These are phyloP conservation scores for Chaetomidium leptoderma DNA, from an alignment of 495 filamentous ascomycete genomes.

Conservation along the genomic window DNA sequence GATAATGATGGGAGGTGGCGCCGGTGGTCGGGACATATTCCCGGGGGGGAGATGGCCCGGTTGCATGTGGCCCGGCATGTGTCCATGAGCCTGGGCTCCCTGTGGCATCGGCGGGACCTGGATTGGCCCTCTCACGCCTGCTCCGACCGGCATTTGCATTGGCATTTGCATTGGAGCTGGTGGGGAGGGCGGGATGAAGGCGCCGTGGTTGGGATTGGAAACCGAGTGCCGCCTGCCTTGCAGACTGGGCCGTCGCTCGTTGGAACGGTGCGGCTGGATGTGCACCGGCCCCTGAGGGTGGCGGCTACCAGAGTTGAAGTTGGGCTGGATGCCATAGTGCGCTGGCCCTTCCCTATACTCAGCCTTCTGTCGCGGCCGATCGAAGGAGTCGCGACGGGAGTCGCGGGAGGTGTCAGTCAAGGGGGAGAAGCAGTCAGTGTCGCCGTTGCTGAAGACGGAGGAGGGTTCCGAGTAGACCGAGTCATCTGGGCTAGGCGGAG, in stretches of 20 bases:
- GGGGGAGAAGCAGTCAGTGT: neutral
- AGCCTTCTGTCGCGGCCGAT: neutral
- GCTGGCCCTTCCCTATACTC: neutral
- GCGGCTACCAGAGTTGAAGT: neutral
- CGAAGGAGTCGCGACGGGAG: neutral
- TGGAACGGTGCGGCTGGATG: constrained; percentile 4
- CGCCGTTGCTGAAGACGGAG: constrained; percentile 1
- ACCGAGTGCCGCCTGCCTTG: neutral
- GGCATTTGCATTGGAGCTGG: neutral
- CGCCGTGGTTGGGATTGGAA: neutral
- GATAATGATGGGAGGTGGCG: no score
- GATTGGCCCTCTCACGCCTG: neutral
- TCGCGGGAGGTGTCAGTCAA: constrained; percentile 5
- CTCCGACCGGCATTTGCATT: no score
- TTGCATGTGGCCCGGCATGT: neutral
- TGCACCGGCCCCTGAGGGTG: neutral
- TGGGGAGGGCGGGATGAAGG: neutral
- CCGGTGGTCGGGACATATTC: neutral
- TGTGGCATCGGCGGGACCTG: neutral
- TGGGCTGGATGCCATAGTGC: constrained; percentile 10
- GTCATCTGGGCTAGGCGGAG: constrained; percentile 12
- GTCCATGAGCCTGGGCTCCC: neutral
- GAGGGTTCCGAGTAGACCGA: constrained; percentile 8
- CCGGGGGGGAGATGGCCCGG: neutral
- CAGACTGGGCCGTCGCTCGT: neutral